Evolutionary conservation across 139 green algal genomes (phyloP).

Genomic region (Picochlorum costavermella): DNA sequence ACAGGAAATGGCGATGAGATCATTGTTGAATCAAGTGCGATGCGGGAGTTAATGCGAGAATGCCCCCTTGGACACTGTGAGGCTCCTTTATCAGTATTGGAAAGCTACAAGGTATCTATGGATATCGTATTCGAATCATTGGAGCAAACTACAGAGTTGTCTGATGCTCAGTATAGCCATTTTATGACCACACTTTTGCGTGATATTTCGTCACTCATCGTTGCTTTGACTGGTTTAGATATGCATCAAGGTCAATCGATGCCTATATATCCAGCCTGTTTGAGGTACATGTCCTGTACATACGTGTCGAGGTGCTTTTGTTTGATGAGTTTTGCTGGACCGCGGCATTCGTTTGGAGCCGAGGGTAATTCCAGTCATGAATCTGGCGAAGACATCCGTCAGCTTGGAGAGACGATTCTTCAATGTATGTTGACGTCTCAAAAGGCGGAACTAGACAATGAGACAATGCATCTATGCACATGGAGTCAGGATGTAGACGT

Average conservation of each 20-base stretch:
- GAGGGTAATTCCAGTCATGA: background rate
- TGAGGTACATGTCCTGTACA: slow-evolving; percentile 4
- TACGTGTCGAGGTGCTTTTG: background rate
- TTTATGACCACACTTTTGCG: too few relatives aligned
- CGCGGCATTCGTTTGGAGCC: background rate
- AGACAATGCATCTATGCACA: background rate
- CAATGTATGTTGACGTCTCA: background rate
- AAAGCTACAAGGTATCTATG: background rate
- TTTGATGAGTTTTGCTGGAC: background rate
- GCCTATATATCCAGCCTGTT: background rate
- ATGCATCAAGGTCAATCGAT: background rate
- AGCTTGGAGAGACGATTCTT: background rate
- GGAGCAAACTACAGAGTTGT: too few relatives aligned
- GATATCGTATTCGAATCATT: background rate
- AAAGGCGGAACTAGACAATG: background rate
- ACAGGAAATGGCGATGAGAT: slow-evolving; percentile 10
- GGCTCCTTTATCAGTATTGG: background rate
- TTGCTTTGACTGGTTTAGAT: background rate
- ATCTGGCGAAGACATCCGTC: background rate
- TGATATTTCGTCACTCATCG: too few relatives aligned
- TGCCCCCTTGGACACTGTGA: background rate
- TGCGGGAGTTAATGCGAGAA: background rate
- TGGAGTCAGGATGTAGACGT: background rate
- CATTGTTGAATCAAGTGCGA: background rate
- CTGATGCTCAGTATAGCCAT: too few relatives aligned